Percentiles rank a stretch among this genome's conserved stretches.
These are phyloP conservation scores for Mycosphaerella arachidis DNA, from an alignment of 2,329 filamentous ascomycete species.

Conservation along the genomic window DNA sequence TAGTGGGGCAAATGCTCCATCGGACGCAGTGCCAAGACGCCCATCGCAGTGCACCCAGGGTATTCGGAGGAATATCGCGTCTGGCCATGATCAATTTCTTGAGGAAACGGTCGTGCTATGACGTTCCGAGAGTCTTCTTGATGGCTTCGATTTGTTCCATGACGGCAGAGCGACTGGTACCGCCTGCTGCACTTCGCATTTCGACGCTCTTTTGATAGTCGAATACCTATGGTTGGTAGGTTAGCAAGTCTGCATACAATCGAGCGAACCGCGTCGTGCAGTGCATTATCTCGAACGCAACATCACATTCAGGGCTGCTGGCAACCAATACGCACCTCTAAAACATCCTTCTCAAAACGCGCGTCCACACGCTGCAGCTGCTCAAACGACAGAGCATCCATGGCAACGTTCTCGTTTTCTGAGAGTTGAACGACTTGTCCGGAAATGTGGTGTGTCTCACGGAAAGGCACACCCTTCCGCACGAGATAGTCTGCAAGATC, in stretches of 20 bases:
- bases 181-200: constrained; percentile 69
- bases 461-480: constrained; percentile 67
- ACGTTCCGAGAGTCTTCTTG: constrained; percentile 37
- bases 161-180: constrained; percentile 68
- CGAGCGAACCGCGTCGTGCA: too few species aligned
- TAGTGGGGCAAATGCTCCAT: neutral
- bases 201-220: constrained; percentile 82
- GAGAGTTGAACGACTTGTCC: constrained; percentile 68
- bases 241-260: too few species aligned
- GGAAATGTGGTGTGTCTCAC: constrained; percentile 74
- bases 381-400: constrained; percentile 59
- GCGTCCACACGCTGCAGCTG: constrained; percentile 64
- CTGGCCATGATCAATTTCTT: neutral
- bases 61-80: neutral
- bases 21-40: neutral
- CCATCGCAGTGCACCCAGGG: neutral
- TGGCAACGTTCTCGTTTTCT: constrained; percentile 49
- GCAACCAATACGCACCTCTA: constrained; percentile 25
- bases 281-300: too few species aligned
- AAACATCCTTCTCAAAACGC: constrained; percentile 67
- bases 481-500: constrained; percentile 64
- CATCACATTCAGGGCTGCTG: too few species aligned
- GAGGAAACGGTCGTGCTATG: neutral
- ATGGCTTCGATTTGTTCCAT: constrained; percentile 58
- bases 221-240: too few species aligned